These are phyloP conservation scores for Litchi chinensis DNA, from an alignment of 345 rosid genomes.

Conservation along the genomic window DNA sequence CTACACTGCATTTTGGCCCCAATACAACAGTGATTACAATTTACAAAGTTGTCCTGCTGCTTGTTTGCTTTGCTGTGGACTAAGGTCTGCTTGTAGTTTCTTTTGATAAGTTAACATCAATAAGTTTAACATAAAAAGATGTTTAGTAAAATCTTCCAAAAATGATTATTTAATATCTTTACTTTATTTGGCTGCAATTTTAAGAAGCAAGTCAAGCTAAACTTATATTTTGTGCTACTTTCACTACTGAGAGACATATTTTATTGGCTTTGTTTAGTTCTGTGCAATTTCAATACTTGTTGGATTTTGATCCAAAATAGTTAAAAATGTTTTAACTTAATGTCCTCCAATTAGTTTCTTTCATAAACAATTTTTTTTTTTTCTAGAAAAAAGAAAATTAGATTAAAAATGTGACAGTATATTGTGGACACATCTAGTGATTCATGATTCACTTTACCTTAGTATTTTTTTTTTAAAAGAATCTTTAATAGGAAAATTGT, in stretches of 20 bases:
- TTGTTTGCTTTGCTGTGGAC: slow-evolving; percentile 4
- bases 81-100: neutral
- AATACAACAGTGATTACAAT: neutral
- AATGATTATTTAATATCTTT: neutral
- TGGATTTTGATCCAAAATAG: neutral
- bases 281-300: neutral
- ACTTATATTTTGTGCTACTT: no score
- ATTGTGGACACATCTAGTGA: neutral
- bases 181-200: no score
- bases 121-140: neutral
- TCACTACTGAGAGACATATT: no score
- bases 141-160: neutral
- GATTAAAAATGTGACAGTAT: neutral
- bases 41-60: neutral
- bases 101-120: neutral
- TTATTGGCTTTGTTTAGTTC: no score
- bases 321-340: no score
- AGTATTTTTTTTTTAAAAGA: no score
- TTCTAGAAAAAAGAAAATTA: no score
- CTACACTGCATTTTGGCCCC: neutral
- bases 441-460: neutral
- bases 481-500: no score
- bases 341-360: neutral
- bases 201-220: no score
- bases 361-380: neutral